Conservation (phyloP, 2,329 filamentous ascomycete species). For the Fusarium haematococcum region DNA sequence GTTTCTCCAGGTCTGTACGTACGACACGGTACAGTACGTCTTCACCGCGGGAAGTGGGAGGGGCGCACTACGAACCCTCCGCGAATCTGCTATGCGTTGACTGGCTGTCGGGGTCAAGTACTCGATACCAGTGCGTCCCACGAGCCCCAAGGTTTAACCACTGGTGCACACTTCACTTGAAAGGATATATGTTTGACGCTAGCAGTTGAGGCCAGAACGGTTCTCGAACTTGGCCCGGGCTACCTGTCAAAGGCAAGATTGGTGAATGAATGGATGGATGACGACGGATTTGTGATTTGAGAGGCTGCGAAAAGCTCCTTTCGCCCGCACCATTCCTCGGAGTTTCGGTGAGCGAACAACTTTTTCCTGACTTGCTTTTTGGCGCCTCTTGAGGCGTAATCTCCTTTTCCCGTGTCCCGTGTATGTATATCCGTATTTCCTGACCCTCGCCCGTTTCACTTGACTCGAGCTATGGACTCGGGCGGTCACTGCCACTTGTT, state of each 20-base stretch:
- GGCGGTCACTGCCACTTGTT: background rate
- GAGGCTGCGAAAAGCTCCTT: constrained; percentile 13
- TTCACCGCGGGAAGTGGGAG: constrained; percentile 14
- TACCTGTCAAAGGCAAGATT: constrained; percentile 4
- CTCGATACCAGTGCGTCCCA: constrained; percentile 16
- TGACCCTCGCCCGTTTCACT: background rate
- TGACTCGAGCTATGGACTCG: background rate
- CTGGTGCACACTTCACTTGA: constrained; percentile 9
- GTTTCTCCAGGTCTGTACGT: background rate
- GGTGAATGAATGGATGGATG: background rate
- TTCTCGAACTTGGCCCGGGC: constrained; percentile 9
- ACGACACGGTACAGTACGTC: background rate
- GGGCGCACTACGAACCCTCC: background rate
- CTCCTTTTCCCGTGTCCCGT: constrained; percentile 1
- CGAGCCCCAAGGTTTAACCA: constrained; percentile 8
- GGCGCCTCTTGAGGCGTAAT: background rate
- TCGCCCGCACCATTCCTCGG: constrained; percentile 14
- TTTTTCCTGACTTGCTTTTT: constrained; percentile 1
- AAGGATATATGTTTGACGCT: constrained; percentile 19
- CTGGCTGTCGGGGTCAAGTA: constrained; percentile 11
- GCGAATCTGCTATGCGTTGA: background rate
- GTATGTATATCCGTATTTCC: background rate
- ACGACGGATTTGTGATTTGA: background rate
- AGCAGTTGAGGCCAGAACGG: constrained; percentile 16
- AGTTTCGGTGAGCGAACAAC: background rate